Evolutionary conservation across 495 filamentous ascomycete species (phyloP), one percentile per base, ranked within the genome.

Genomic region (Podospora australis): DNA sequence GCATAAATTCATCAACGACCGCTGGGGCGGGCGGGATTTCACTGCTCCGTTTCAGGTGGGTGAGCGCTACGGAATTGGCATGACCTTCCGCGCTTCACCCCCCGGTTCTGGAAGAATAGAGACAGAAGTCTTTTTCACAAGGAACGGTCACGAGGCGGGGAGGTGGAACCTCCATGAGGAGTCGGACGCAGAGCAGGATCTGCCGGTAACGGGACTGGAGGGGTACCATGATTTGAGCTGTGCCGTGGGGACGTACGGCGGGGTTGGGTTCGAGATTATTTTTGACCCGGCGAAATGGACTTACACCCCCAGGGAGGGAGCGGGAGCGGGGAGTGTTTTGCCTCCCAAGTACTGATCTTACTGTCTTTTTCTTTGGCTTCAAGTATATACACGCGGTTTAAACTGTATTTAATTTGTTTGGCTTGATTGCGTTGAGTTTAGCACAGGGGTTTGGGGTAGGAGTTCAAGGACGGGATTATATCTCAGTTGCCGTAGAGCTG

Each of bases 161-260:
- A 73, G 80, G 5, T 97, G 91, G 91, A 71, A 90, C 60, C 61
- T 96, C 46, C 81, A 92, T 62, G 90, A 96, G 68, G 85, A 94
- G 67, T 65, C 75, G 41, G 91, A 97, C 67, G 70, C 68, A 9
- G 70, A 79, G 46, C 50, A 70, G 58, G 77, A 86, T 46, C 72
- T 83, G 47, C 77, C 79, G 2, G 72, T 87, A 0, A 71, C 75
- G 34, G 91, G 90, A 1, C 66, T 97, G 30, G 86, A 90, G 62
- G 91, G 91, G 0, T 75, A 80, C 36, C 77, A 81, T 58, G 91
- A 97, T 61, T 50, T 97, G 30, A 87, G 86, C 66, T 84, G 81
- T 32, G 86, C 87, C 1, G 68, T 97, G 22, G 91, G 91, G 4
- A 71, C 78, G 38, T 94, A 81, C 66, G 83, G 84, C 26, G 78